Conservation (phyloP, 768 basidiomycete genomes). For the Boletus sp. region DNA sequence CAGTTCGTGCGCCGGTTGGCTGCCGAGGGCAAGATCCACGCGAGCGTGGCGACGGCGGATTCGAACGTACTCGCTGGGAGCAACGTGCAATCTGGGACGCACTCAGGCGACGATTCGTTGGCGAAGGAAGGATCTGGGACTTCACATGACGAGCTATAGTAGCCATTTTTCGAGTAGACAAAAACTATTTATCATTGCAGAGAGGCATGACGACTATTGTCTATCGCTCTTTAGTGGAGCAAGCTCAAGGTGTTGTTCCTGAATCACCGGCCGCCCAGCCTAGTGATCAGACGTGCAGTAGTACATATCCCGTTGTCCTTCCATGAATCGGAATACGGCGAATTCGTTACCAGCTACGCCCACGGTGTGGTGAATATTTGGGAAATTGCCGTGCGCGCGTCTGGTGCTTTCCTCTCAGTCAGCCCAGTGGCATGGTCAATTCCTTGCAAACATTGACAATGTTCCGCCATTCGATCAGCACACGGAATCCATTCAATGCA, state of each 20-base stretch:
- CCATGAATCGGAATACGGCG: neutral
- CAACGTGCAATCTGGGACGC: constrained; percentile 29
- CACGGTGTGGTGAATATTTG: too few relatives aligned
- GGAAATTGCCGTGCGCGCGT: too few relatives aligned
- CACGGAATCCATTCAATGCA: too few relatives aligned
- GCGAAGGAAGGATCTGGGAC: neutral
- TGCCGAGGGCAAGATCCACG: constrained; percentile 64
- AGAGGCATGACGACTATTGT: neutral
- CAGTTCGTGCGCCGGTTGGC: constrained; percentile 72
- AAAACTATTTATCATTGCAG: neutral
- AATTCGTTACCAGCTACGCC: too few relatives aligned
- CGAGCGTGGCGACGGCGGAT: constrained; percentile 64
- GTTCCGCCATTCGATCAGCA: too few relatives aligned
- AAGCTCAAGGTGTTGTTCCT: neutral
- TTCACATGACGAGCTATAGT: constrained; percentile 22
- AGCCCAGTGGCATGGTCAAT: too few relatives aligned
- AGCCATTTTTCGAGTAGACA: neutral
- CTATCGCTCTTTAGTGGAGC: neutral
- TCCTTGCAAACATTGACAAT: too few relatives aligned
- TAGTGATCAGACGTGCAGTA: neutral
- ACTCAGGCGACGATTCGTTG: neutral
- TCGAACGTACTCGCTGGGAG: constrained; percentile 61
- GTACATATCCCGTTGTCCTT: neutral
- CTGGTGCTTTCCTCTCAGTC: too few relatives aligned
- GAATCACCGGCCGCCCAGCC: neutral